These are phyloP conservation scores for Taiozyma sp. DNA, from an alignment of 1,139 yeast genomes.

Conservation along the genomic window DNA sequence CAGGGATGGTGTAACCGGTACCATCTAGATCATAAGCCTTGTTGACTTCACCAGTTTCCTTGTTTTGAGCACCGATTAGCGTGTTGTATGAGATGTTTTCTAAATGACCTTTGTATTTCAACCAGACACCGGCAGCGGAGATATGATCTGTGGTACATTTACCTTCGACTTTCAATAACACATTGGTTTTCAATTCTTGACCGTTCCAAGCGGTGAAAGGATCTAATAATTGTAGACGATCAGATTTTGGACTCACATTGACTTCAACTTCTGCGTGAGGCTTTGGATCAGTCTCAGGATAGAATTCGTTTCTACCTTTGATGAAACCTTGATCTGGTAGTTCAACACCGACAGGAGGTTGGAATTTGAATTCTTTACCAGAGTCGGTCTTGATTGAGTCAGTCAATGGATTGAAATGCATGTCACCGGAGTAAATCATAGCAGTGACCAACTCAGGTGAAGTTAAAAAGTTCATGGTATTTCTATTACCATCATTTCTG, in stretches of 20 bases:
- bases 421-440: slow-evolving; percentile 89
- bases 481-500: slow-evolving; percentile 96
- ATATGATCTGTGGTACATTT: slow-evolving; percentile 98
- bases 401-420: slow-evolving; percentile 81
- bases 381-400: slow-evolving; percentile 63
- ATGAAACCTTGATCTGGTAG: slow-evolving; percentile 79
- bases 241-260: slow-evolving; percentile 72
- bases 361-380: slow-evolving; percentile 71
- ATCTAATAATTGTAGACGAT: slow-evolving; percentile 77
- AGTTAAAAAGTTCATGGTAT: slow-evolving; percentile 93
- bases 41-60: slow-evolving; percentile 95
- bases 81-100: slow-evolving; percentile 95
- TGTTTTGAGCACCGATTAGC: slow-evolving; percentile 93
- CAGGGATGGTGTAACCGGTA: slow-evolving; percentile 78
- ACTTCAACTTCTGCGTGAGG: slow-evolving; percentile 68
- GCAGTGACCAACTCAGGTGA: slow-evolving; percentile 98
- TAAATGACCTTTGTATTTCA: slow-evolving; percentile 95
- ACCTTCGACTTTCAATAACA: slow-evolving; percentile 88
- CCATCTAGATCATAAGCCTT: slow-evolving; percentile 88
- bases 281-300: slow-evolving; percentile 78
- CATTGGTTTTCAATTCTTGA: slow-evolving; percentile 70
- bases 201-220: slow-evolving; percentile 89
- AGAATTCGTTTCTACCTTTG: slow-evolving; percentile 75
- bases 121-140: slow-evolving; percentile 99
- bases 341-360: slow-evolving; percentile 76